These are phyloP conservation scores for Apiotrichum porosum DNA, from an alignment of 1,284 basidiomycete genomes.

Conservation along the genomic window DNA sequence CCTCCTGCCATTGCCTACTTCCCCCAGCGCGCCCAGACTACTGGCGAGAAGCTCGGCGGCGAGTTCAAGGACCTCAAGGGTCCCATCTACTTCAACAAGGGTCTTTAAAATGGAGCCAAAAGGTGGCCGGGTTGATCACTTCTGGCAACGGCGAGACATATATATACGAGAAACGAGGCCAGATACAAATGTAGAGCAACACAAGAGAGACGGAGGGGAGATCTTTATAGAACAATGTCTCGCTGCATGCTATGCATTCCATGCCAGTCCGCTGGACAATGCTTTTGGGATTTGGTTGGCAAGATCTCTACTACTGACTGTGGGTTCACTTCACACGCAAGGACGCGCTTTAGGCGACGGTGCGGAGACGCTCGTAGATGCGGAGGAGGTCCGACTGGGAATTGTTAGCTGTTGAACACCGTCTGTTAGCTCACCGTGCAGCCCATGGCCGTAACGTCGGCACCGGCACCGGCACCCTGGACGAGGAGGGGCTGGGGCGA, in stretches of 20 bases:
- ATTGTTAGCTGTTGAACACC: background rate
- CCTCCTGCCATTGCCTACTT: conserved; percentile 57
- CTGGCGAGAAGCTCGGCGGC: conserved; percentile 45
- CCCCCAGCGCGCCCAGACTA: conserved; percentile 51
- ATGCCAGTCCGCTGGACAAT: background rate
- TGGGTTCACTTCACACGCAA: background rate
- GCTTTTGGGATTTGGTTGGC: too few relatives aligned
- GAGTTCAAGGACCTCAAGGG: conserved; percentile 41
- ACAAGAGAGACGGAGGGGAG: too few relatives aligned
- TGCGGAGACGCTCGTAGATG: conserved; percentile 42
- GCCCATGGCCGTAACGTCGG: conserved; percentile 97
- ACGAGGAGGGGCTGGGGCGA: conserved; percentile 79
- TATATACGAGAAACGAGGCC: too few relatives aligned
- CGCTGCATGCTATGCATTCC: background rate
- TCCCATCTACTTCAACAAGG: conserved; percentile 54
- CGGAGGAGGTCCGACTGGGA: conserved; percentile 46
- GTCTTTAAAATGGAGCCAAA: conserved; percentile 35
- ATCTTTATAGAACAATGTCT: too few relatives aligned
- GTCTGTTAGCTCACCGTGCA: conserved; percentile 53
- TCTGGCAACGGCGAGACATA: too few relatives aligned
- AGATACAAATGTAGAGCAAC: too few relatives aligned
- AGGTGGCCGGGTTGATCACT: too few relatives aligned
- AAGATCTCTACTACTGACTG: background rate
- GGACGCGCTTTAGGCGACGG: background rate
- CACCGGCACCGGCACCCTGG: conserved; percentile 92